Evolutionary conservation across 2,329 filamentous ascomycete genomes (phyloP).

Genomic region (Thermomyces lanuginosus): DNA sequence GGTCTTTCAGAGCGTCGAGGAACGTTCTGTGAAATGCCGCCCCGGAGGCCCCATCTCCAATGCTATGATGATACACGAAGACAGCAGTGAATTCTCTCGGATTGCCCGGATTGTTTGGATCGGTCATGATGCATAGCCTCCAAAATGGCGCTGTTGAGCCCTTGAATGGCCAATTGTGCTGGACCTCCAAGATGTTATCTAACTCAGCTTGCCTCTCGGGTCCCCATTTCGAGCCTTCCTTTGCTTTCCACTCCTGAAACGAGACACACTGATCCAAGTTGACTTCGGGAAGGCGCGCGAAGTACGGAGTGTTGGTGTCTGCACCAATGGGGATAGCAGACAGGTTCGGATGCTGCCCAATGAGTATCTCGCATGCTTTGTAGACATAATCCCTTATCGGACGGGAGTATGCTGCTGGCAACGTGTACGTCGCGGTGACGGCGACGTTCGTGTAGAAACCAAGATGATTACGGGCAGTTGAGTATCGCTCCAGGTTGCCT

Average conservation of each 20-base stretch:
- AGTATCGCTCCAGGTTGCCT: constrained; percentile 31
- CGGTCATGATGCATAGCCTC: constrained; percentile 29
- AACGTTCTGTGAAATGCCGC: constrained; percentile 1
- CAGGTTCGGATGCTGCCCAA: constrained; percentile 27
- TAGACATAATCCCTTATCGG: constrained; percentile 20
- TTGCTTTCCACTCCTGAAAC: too few relatives aligned
- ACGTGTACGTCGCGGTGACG: constrained; percentile 23
- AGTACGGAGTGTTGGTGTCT: constrained; percentile 25
- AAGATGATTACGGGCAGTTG: constrained; percentile 27
- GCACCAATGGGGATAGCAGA: constrained; percentile 28
- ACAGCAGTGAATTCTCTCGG: constrained; percentile 5
- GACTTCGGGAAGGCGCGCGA: constrained; percentile 29
- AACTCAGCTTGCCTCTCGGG: constrained; percentile 21
- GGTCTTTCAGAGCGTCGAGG: not conserved
- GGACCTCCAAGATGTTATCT: constrained; percentile 22
- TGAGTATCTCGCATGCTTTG: constrained; percentile 20
- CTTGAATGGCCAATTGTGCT: constrained; percentile 29
- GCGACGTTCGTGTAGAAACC: constrained; percentile 31
- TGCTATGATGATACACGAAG: constrained; percentile 2
- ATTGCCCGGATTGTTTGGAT: constrained; percentile 10
- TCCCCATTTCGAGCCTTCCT: too few relatives aligned
- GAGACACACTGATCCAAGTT: constrained; percentile 24
- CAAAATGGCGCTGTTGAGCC: constrained; percentile 26
- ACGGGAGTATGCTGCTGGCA: constrained; percentile 8
- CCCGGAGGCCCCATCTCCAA: constrained; percentile 3